Percentiles rank a stretch among this genome's conserved stretches.
These are phyloP conservation scores for Graphium sp. DNA, from an alignment of 2,329 filamentous ascomycete species.

Conservation along the genomic window DNA sequence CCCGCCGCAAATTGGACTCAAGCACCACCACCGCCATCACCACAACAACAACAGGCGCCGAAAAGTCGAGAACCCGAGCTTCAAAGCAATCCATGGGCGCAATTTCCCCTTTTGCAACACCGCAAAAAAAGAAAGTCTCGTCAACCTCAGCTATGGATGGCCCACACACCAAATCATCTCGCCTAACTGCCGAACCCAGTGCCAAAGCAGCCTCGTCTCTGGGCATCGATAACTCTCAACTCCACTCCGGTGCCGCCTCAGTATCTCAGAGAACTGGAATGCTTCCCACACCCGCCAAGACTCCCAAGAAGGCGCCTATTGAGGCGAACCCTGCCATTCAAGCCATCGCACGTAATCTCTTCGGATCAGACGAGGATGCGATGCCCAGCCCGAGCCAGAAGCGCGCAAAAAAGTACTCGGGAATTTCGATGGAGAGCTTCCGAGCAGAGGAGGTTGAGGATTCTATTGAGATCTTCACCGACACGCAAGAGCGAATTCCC, in stretches of 20 bases:
- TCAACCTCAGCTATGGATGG: slow-evolving; percentile 19
- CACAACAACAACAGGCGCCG: slow-evolving; percentile 1
- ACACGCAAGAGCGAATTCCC: slow-evolving; percentile 63
- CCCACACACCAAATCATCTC: slow-evolving; percentile 6
- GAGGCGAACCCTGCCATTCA: slow-evolving; percentile 32
- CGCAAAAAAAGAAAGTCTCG: slow-evolving; percentile 9
- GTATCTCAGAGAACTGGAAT: slow-evolving; percentile 28
- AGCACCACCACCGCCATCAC: slow-evolving; percentile 7
- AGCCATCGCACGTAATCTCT: slow-evolving; percentile 42
- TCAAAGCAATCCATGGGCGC: slow-evolving; percentile 7
- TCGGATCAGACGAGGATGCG: slow-evolving; percentile 39
- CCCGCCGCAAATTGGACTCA: slow-evolving; percentile 10
- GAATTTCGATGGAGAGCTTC: slow-evolving; percentile 40
- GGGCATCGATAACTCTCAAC: slow-evolving; percentile 14
- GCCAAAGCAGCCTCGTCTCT: slow-evolving; percentile 24
- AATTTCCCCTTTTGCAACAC: slow-evolving; percentile 11
- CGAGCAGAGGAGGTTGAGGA: slow-evolving; percentile 35
- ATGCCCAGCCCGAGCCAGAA: slow-evolving; percentile 43
- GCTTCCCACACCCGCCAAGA: slow-evolving; percentile 67
- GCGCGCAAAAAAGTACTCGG: slow-evolving; percentile 37
- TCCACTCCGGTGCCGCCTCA: slow-evolving; percentile 12
- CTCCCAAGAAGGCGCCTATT: slow-evolving; percentile 46
- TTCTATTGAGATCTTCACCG: slow-evolving; percentile 59
- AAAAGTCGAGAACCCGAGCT: slow-evolving; percentile 5
- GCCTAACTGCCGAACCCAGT: slow-evolving; percentile 23